Conservation (phyloP, 1,139 yeast genomes). For the Petasospora fabianii region DNA sequence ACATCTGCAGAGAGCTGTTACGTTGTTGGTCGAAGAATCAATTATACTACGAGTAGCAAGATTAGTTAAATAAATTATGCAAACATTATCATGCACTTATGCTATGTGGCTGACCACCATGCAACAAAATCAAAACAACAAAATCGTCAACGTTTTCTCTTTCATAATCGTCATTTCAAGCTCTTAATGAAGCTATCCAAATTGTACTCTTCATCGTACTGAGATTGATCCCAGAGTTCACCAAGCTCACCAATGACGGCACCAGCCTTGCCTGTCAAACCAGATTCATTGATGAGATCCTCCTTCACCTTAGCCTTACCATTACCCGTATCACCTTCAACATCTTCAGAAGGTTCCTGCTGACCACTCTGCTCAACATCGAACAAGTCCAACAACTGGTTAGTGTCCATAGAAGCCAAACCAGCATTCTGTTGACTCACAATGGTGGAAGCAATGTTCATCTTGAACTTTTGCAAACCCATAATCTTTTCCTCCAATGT, state of each 20-base stretch:
- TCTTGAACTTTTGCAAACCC: constrained; percentile 97
- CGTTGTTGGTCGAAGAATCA: too few species aligned
- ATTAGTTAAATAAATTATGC: too few species aligned
- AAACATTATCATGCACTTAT: too few species aligned
- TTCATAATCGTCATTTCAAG: constrained; percentile 23
- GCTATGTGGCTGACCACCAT: too few species aligned
- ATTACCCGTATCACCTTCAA: constrained; percentile 25
- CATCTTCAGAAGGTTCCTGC: constrained; percentile 41
- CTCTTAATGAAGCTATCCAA: constrained; percentile 85
- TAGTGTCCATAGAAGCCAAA: constrained; percentile 92
- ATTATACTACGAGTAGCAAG: too few species aligned
- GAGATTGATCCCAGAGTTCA: constrained; percentile 96
- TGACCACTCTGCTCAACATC: constrained; percentile 57
- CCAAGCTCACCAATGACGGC: constrained; percentile 70
- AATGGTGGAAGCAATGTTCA: constrained; percentile 94
- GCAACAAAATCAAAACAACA: too few species aligned
- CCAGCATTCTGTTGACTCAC: constrained; percentile 97
- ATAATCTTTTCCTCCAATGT: constrained; percentile 96
- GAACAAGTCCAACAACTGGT: constrained; percentile 86
- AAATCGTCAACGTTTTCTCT: too few species aligned
- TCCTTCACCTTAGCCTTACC: constrained; percentile 29
- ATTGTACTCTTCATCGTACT: constrained; percentile 94
- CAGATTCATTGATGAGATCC: constrained; percentile 36
- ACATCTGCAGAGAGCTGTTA: too few species aligned
- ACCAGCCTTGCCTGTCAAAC: constrained; percentile 38